These are phyloP conservation scores for Sporothrix inflata DNA, from an alignment of 2,329 filamentous ascomycete species.

Conservation along the genomic window DNA sequence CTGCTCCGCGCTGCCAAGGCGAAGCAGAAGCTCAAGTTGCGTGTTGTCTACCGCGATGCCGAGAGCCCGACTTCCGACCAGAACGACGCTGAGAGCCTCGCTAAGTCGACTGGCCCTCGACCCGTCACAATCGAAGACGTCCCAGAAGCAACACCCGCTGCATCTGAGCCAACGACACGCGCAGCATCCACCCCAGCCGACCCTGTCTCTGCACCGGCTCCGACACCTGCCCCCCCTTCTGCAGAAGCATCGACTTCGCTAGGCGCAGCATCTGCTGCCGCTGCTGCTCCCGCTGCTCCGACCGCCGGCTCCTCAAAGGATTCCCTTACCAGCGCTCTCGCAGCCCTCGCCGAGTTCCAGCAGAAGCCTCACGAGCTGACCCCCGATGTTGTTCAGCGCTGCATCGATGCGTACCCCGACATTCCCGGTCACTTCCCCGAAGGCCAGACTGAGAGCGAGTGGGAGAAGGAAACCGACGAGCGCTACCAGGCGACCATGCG, in stretches of 20 bases:
- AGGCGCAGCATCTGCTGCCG: background rate
- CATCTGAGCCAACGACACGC: slow-evolving; percentile 30
- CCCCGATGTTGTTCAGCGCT: slow-evolving; percentile 27
- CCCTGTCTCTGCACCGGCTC: background rate
- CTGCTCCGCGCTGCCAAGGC: slow-evolving; percentile 96
- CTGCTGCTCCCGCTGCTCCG: background rate
- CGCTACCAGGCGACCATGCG: slow-evolving; percentile 27
- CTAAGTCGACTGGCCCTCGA: slow-evolving; percentile 24
- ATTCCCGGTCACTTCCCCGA: slow-evolving; percentile 29
- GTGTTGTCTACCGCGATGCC: slow-evolving; percentile 53
- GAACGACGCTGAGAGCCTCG: background rate
- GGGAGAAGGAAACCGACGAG: slow-evolving; percentile 23
- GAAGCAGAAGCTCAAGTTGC: slow-evolving; percentile 94
- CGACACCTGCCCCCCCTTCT: background rate
- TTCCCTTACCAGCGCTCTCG: background rate
- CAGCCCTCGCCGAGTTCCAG: slow-evolving; percentile 4
- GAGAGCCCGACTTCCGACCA: background rate
- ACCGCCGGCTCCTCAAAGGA: background rate
- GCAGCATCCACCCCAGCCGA: background rate
- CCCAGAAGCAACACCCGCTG: slow-evolving; percentile 37
- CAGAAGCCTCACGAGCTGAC: slow-evolving; percentile 19
- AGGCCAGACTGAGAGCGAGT: slow-evolving; percentile 13
- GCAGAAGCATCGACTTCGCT: background rate
- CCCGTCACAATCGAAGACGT: slow-evolving; percentile 56
- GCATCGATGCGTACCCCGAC: slow-evolving; percentile 21